phyloP scores from a whole-genome alignment of 768 basidiomycete species.

The Trametes sanguinea region DNA sequence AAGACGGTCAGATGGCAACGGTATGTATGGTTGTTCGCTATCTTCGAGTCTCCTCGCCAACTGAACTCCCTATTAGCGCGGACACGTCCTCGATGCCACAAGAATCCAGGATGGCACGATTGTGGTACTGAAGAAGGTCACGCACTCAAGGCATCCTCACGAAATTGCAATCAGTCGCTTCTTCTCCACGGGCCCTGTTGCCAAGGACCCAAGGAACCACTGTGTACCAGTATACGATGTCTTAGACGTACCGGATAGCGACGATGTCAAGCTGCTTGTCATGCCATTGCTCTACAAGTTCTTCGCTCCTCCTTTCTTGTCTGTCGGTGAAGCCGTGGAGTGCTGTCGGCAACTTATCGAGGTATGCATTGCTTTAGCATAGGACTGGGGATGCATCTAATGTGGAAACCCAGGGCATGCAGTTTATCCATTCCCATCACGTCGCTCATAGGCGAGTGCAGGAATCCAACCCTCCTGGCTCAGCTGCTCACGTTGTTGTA shows the following conservation, averaged over 20 bases:
- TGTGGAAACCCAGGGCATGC: conserved; percentile 31
- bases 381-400: too few species aligned
- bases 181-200: conserved; percentile 9
- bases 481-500: not conserved
- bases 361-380: conserved; percentile 14
- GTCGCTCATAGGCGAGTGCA: conserved; percentile 38
- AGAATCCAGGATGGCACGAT: conserved; percentile 20
- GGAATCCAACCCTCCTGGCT: too few species aligned
- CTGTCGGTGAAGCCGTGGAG: conserved; percentile 38
- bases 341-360: conserved; percentile 39
- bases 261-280: conserved; percentile 27
- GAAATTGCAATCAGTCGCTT: conserved; percentile 9
- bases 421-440: conserved; percentile 38
- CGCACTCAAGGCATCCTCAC: conserved; percentile 17
- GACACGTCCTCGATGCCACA: conserved; percentile 24
- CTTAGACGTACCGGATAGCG: conserved; percentile 17
- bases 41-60: not conserved
- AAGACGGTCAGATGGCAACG: conserved; percentile 6
- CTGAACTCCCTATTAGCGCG: not conserved
- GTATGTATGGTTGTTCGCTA: not conserved
- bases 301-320: conserved; percentile 34
- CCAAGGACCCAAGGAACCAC: conserved; percentile 28
- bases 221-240: conserved; percentile 27
- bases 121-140: conserved; percentile 24
- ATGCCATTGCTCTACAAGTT: conserved; percentile 35